Conservation (phyloP, 202 grass and related monocot genomes). For the Bolboschoenoplectus hybrid region DNA sequence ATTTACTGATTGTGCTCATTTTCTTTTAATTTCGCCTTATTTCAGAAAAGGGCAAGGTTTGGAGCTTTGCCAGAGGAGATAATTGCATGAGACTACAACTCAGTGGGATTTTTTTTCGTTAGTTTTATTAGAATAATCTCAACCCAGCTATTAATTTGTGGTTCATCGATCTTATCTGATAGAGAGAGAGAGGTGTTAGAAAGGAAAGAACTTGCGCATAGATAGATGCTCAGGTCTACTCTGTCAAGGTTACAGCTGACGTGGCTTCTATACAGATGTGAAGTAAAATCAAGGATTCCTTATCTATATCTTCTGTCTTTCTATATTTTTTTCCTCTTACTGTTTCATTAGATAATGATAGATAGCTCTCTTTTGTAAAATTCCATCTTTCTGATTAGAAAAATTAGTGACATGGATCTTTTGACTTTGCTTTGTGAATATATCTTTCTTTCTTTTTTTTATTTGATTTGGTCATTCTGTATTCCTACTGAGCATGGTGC, state of each 20-base stretch:
- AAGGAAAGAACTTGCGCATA: not conserved
- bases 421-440: constrained; percentile 40
- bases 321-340: constrained; percentile 27
- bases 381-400: constrained; percentile 29
- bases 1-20: constrained; percentile 22
- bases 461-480: constrained; percentile 8
- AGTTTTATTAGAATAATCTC: constrained; percentile 35
- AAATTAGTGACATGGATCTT: constrained; percentile 39
- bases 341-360: constrained; percentile 33
- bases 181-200: constrained; percentile 23
- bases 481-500: not conserved
- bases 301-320: constrained; percentile 35
- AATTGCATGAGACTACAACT: constrained; percentile 51
- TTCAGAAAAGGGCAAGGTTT: constrained; percentile 87
- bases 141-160: not conserved
- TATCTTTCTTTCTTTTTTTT: not conserved
- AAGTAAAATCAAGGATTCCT: constrained; percentile 34
- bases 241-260: not conserved
- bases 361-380: constrained; percentile 43
- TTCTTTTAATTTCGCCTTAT: constrained; percentile 39
- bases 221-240: not conserved
- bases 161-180: constrained; percentile 8
- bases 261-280: constrained; percentile 5
- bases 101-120: not conserved
- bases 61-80: constrained; percentile 73